phyloP scores from a whole-genome alignment of 1,284 basidiomycete genomes.

The Ganoderma meredithae region DNA sequence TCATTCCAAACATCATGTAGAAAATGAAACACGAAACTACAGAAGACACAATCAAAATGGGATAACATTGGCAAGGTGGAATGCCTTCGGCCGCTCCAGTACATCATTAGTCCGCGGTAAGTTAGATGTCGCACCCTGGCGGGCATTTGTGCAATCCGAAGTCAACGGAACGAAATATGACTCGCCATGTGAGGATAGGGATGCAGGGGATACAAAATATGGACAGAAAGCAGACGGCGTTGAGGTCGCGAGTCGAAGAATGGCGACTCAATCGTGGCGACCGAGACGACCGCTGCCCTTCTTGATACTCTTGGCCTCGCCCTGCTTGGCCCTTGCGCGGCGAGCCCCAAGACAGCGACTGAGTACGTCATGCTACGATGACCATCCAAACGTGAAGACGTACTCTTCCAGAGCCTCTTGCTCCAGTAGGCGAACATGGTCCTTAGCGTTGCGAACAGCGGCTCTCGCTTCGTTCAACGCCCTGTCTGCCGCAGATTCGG shows the following conservation, averaged over 20 bases:
- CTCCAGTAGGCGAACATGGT: constrained; percentile 62
- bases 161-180: background rate
- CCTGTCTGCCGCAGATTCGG: constrained; percentile 61
- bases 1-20: too few relatives aligned
- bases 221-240: background rate
- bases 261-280: constrained; percentile 53
- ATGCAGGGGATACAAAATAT: constrained; percentile 7
- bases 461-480: constrained; percentile 56
- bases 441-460: constrained; percentile 57
- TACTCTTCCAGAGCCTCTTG: constrained; percentile 64
- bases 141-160: background rate
- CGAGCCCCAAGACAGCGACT: constrained; percentile 46
- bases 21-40: too few relatives aligned
- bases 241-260: background rate
- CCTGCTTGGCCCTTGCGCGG: constrained; percentile 65
- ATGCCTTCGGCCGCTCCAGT: too few relatives aligned
- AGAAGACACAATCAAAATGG: too few relatives aligned
- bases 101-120: too few relatives aligned
- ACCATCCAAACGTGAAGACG: constrained; percentile 34
- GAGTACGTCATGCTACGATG: background rate
- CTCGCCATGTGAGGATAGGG: background rate
- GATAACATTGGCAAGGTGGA: too few relatives aligned
- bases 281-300: constrained; percentile 62
- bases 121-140: too few relatives aligned
- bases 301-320: constrained; percentile 62